These are phyloP conservation scores for Clitoria ternatea DNA, from an alignment of 306 rosid species.

Conservation along the genomic window DNA sequence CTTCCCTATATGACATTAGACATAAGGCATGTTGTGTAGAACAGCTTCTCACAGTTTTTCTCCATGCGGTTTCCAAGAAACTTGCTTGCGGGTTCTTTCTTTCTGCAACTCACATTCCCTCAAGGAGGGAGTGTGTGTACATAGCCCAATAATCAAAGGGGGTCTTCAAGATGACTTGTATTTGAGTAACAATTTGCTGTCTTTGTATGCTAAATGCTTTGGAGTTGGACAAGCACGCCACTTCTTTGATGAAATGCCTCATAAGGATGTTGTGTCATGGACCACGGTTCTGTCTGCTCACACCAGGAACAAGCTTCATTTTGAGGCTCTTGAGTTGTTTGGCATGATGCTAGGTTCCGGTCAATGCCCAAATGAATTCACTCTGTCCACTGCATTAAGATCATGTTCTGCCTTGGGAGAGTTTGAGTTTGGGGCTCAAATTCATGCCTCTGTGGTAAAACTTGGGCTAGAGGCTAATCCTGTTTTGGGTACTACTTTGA, in stretches of 20 bases:
- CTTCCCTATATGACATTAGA: too few species aligned
- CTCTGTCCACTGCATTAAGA: constrained; percentile 47
- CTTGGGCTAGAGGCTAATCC: constrained; percentile 49
- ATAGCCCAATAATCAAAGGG: constrained; percentile 58
- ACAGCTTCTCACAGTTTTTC: constrained; percentile 24
- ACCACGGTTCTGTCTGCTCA: constrained; percentile 54
- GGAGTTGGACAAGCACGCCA: constrained; percentile 52
- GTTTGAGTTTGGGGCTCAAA: constrained; percentile 33
- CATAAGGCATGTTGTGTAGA: constrained; percentile 32
- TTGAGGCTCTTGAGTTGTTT: constrained; percentile 50
- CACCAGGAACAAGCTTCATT: constrained; percentile 34
- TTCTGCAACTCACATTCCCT: constrained; percentile 52
- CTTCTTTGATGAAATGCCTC: constrained; percentile 71
- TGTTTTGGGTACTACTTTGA: constrained; percentile 41
- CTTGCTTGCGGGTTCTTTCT: constrained; percentile 45
- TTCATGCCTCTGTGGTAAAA: constrained; percentile 55
- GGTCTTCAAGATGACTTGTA: constrained; percentile 53
- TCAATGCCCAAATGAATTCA: constrained; percentile 52
- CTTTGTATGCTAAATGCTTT: constrained; percentile 51
- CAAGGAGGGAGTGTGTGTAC: constrained; percentile 49
- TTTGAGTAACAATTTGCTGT: constrained; percentile 48
- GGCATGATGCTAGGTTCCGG: constrained; percentile 41
- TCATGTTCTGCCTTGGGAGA: constrained; percentile 49
- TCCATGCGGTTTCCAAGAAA: constrained; percentile 33
- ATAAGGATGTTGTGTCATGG: constrained; percentile 68